These are phyloP conservation scores for Sporisorium scitamineum DNA, from an alignment of 1,284 basidiomycete species.

Conservation along the genomic window DNA sequence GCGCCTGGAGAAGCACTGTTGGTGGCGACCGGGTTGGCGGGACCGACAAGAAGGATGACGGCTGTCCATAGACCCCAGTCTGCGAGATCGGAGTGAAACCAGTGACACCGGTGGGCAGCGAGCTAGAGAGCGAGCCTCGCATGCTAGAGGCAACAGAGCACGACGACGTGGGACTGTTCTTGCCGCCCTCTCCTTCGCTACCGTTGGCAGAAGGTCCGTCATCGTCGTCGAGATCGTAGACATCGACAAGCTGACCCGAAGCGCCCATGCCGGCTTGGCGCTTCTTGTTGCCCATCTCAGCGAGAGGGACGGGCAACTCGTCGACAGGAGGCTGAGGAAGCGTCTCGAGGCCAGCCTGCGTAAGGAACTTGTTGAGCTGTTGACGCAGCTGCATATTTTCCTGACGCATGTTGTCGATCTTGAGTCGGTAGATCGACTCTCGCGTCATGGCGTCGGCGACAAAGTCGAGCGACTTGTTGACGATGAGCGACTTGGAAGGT, in stretches of 20 bases:
- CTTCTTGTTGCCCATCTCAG: constrained; percentile 50
- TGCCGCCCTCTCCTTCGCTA: constrained; percentile 46
- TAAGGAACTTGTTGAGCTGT: constrained; percentile 57
- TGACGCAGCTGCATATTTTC: constrained; percentile 53
- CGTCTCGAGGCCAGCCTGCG: constrained; percentile 46
- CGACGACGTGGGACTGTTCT: constrained; percentile 43
- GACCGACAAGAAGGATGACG: constrained; percentile 12
- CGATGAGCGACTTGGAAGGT: constrained; percentile 62
- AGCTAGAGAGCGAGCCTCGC: constrained; percentile 32
- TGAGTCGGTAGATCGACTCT: constrained; percentile 54
- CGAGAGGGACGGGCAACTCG: constrained; percentile 45
- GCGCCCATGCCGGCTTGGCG: constrained; percentile 15
- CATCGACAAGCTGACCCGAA: constrained; percentile 18
- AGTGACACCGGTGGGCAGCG: constrained; percentile 26
- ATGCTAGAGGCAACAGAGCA: constrained; percentile 33
- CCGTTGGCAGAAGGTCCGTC: constrained; percentile 37
- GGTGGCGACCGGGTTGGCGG: constrained; percentile 2
- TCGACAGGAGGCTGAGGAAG: constrained; percentile 34
- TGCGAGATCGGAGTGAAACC: constrained; percentile 38
- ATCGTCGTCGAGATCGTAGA: constrained; percentile 48
- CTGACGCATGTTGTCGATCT: constrained; percentile 51
- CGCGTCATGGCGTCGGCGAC: constrained; percentile 56
- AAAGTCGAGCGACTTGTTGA: constrained; percentile 64
- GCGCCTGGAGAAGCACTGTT: constrained; percentile 36
- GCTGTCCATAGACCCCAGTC: constrained; percentile 11